Conservation (phyloP, 2,329 filamentous ascomycete genomes). For the Achaetomium macrosporum region DNA sequence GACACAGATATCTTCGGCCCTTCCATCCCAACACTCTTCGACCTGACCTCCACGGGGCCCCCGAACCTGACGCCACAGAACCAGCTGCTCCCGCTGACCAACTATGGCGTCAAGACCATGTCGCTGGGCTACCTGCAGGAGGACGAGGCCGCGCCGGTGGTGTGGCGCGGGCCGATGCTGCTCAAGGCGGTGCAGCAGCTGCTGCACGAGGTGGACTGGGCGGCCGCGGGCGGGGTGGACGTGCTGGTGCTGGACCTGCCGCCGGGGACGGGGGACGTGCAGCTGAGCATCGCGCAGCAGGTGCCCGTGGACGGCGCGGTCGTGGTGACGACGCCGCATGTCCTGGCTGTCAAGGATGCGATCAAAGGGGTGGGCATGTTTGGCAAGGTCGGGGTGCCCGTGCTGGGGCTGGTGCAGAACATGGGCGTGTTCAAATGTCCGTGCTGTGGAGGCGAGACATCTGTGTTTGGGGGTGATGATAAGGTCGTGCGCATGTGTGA, state of each 20-base stretch:
- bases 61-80: constrained; percentile 69
- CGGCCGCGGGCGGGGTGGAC: constrained; percentile 57
- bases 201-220: constrained; percentile 93
- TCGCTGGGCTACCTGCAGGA: constrained; percentile 93
- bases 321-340: constrained; percentile 90
- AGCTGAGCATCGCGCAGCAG: constrained; percentile 95
- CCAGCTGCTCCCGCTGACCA: constrained; percentile 78
- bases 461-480: constrained; percentile 65
- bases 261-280: constrained; percentile 90
- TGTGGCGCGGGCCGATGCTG: constrained; percentile 95
- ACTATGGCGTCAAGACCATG: constrained; percentile 97
- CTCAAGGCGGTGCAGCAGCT: constrained; percentile 96
- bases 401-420: constrained; percentile 85
- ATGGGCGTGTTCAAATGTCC: constrained; percentile 84
- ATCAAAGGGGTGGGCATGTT: constrained; percentile 92
- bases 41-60: constrained; percentile 64
- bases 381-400: constrained; percentile 70
- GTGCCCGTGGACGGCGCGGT: constrained; percentile 80
- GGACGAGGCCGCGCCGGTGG: constrained; percentile 71
- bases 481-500: constrained; percentile 63
- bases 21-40: constrained; percentile 83
- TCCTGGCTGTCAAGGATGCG: constrained; percentile 85
- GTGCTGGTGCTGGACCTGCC: constrained; percentile 86
- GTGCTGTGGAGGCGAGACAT: constrained; percentile 66
- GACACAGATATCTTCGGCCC: constrained; percentile 97